Evolutionary conservation across 352 stramenopile species (phyloP).

Genomic region (Blastocystis sp.): DNA sequence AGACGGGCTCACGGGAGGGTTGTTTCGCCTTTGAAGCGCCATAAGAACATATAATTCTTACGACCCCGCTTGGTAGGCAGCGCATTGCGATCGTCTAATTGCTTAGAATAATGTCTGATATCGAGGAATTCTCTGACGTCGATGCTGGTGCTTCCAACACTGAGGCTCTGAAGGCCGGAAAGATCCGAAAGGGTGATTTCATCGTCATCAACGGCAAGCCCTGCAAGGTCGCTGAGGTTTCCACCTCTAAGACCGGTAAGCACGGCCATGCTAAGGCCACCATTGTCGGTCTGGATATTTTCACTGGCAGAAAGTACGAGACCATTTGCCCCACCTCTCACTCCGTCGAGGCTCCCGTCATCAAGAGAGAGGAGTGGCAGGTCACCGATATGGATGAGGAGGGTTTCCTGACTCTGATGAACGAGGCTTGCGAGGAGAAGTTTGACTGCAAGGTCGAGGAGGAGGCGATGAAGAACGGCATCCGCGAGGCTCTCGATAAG

Average conservation of each 20-base stretch:
- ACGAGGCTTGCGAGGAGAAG: slow-evolving; percentile 92
- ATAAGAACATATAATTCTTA: slow-evolving; percentile 41
- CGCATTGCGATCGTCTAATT: background rate
- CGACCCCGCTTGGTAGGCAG: background rate
- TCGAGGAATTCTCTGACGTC: slow-evolving; percentile 74
- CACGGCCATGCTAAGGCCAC: slow-evolving; percentile 99
- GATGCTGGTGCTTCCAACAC: slow-evolving; percentile 94
- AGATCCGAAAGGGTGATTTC: slow-evolving; percentile 97
- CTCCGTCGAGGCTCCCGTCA: slow-evolving; percentile 93
- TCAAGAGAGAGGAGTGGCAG: slow-evolving; percentile 91
- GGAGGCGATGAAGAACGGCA: slow-evolving; percentile 90
- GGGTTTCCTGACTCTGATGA: slow-evolving; percentile 94
- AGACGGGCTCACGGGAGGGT: slow-evolving; percentile 50
- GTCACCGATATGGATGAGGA: slow-evolving; percentile 97
- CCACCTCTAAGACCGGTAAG: slow-evolving; percentile 99
- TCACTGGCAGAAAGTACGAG: slow-evolving; percentile 99
- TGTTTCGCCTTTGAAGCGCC: background rate
- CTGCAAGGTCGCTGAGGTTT: slow-evolving; percentile 93
- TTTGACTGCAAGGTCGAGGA: slow-evolving; percentile 94
- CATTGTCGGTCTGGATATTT: slow-evolving; percentile 98
- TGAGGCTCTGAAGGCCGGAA: slow-evolving; percentile 94
- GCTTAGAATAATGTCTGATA: slow-evolving; percentile 62
- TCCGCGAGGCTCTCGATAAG: slow-evolving; percentile 89
- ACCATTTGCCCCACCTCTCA: slow-evolving; percentile 98
- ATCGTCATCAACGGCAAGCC: slow-evolving; percentile 99